Base-by-base conservation (phyloP, 371 early-diverging fungal genomes). In the Coemansia sp. region DNA sequence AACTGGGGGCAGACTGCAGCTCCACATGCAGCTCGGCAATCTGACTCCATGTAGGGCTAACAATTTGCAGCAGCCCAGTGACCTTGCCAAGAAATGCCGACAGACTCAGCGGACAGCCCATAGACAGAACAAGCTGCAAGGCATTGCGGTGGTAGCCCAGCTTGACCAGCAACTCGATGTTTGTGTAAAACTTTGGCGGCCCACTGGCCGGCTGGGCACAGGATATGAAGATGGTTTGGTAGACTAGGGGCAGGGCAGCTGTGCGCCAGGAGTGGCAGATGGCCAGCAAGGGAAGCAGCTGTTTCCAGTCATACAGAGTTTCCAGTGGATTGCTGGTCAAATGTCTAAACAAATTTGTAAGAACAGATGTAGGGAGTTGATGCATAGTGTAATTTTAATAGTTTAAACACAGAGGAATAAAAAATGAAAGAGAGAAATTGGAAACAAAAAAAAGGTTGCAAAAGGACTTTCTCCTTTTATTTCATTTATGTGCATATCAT, bases 91-190 rank as follows among this genome's bases (percentile, higher is more conserved):
- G 11, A 32, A 55, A 55, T 3, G 55, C 42, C 11, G 42, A 7
- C n/a, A 55, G 32, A 7, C 40, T 42, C 42, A 55, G 16, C 32
- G 38, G 39, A n/a, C 42, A 42, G 11, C 31, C 55, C 55, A 55
- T 55, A 32, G 4, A 18, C 32, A 55, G 31, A 1, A 14, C 6
- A 4, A 55, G 55, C 31, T n/a, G 18, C 8, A 11, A 10, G 14
- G 24, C 40, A 9, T 29, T 42, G 29, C 32, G 29, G 42, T 40
- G n/a, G n/a, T 31, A 31, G 2, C 55, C 55, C 42, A 55, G 24
- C n/a, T 55, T 55, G 4, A 55, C 55, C 1, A 55, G 8, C n/a
- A 55, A 32, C n/a, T 84, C 67, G 14, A 63, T 64, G 32, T 38
- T 65, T 3, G 58, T 43, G n/a, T 14, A 18, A 32, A 48, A 48